A percentile compares a stretch with the other conserved stretches of the same genome.
Evolutionary conservation across 257 asterid genomes (phyloP).

Genomic region (Ligustrum vulgare): DNA sequence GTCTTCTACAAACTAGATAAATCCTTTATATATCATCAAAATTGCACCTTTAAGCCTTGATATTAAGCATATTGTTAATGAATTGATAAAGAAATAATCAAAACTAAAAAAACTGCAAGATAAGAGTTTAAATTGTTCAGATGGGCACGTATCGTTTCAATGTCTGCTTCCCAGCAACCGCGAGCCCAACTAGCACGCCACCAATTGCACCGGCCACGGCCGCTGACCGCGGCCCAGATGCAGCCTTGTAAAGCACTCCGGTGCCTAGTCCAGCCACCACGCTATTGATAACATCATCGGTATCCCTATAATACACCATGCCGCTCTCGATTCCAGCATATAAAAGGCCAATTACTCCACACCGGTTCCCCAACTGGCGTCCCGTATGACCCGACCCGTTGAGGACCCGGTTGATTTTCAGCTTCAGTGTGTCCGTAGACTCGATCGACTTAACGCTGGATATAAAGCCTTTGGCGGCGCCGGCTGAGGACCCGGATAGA

Average conservation of each 20-base stretch:
- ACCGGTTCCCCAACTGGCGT: slow-evolving; percentile 66
- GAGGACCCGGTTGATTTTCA: slow-evolving; percentile 65
- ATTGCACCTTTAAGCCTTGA: background rate
- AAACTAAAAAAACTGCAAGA: background rate
- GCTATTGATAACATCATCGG: slow-evolving; percentile 44
- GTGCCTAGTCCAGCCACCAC: slow-evolving; percentile 51
- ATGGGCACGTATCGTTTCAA: slow-evolving; percentile 51
- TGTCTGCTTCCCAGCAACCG: slow-evolving; percentile 44
- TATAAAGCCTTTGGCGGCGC: slow-evolving; percentile 67
- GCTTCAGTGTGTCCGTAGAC: slow-evolving; percentile 67
- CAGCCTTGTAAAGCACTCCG: slow-evolving; percentile 50
- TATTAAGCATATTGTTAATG: background rate
- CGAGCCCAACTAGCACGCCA: slow-evolving; percentile 43
- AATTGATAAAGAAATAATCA: background rate
- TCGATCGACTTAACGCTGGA: slow-evolving; percentile 70
- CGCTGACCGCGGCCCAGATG: slow-evolving; percentile 49
- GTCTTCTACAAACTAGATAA: background rate
- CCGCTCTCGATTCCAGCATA: slow-evolving; percentile 87
- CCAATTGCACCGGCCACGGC: slow-evolving; percentile 54
- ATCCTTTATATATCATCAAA: background rate
- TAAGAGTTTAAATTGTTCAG: slow-evolving; percentile 3
- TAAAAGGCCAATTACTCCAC: slow-evolving; percentile 78
- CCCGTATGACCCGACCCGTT: slow-evolving; percentile 85
- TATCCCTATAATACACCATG: slow-evolving; percentile 48
- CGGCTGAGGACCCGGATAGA: slow-evolving; percentile 61